Evolutionary conservation across 345 rosid genomes (phyloP).

Genomic region (Combretum micranthum): DNA sequence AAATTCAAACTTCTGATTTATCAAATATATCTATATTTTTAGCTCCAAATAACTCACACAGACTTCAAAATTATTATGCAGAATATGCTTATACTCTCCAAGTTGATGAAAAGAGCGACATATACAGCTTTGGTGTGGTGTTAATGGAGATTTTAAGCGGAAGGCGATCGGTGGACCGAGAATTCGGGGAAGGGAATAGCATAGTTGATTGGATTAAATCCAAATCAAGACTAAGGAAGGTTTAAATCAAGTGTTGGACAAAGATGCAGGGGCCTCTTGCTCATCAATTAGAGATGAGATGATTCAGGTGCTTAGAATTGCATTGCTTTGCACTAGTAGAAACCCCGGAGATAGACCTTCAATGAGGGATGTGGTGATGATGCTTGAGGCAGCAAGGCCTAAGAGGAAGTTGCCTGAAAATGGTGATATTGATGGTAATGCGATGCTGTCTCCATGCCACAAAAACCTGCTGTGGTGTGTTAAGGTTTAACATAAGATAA

Average conservation of each 20-base stretch:
- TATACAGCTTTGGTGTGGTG: conserved; percentile 91
- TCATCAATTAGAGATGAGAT: conserved; percentile 70
- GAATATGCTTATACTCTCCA: conserved; percentile 93
- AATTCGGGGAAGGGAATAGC: conserved; percentile 92
- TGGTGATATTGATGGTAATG: conserved; percentile 15
- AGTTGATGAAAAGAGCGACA: conserved; percentile 95
- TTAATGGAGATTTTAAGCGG: conserved; percentile 77
- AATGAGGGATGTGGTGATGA: conserved; percentile 91
- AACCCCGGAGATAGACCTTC: conserved; percentile 90
- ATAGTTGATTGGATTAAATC: conserved; percentile 93
- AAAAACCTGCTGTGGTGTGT: conserved; percentile 43
- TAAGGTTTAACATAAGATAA: conserved; percentile 23
- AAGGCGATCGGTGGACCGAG: conserved; percentile 73
- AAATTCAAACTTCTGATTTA: not conserved
- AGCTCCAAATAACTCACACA: not conserved
- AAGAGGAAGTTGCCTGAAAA: conserved; percentile 55
- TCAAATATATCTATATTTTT: not conserved
- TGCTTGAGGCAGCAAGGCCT: conserved; percentile 91
- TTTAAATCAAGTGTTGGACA: conserved; percentile 48
- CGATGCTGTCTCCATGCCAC: conserved; percentile 14
- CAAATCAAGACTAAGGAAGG: conserved; percentile 64
- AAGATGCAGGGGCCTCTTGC: conserved; percentile 68
- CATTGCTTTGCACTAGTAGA: conserved; percentile 70
- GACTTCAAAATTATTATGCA: conserved; percentile 15
- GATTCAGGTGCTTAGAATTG: conserved; percentile 80